Percentiles rank a stretch among this genome's conserved stretches.
Evolutionary conservation across 768 basidiomycete genomes (phyloP).

Genomic region (Boletus reticuloceps): DNA sequence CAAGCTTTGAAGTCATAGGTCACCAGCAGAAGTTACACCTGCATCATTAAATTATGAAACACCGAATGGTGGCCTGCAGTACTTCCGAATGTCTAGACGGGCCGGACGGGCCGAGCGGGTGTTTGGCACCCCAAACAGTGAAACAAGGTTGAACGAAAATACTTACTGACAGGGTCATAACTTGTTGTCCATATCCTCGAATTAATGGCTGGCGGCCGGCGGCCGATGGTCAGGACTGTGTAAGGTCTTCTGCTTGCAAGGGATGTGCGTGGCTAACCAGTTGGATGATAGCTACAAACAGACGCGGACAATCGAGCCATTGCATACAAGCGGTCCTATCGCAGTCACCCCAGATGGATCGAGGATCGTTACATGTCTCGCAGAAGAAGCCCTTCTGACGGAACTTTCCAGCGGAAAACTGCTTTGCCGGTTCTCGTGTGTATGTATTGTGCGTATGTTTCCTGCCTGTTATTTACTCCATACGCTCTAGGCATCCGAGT

Average conservation of each 20-base stretch:
- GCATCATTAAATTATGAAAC: too few species aligned
- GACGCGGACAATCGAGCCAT: constrained; percentile 64
- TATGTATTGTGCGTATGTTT: constrained; percentile 40
- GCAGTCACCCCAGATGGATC: constrained; percentile 75
- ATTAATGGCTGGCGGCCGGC: constrained; percentile 26
- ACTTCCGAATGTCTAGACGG: too few species aligned
- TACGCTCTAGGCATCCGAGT: constrained; percentile 72
- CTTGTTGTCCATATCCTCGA: background rate
- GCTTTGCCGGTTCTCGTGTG: constrained; percentile 81
- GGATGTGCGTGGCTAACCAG: constrained; percentile 8
- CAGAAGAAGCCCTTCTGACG: constrained; percentile 81
- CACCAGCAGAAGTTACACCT: too few species aligned
- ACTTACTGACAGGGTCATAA: background rate
- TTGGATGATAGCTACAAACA: constrained; percentile 64
- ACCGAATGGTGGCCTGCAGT: too few species aligned
- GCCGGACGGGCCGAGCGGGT: background rate
- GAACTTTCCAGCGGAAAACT: constrained; percentile 70
- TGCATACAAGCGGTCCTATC: constrained; percentile 89
- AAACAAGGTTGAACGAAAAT: background rate
- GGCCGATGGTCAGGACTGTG: constrained; percentile 47
- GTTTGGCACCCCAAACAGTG: constrained; percentile 7
- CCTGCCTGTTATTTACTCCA: background rate
- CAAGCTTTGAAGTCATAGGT: too few species aligned
- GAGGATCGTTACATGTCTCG: constrained; percentile 82
- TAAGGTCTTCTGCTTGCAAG: background rate